Percentiles rank a stretch among this genome's conserved stretches.
These are phyloP conservation scores for Eutypella sp. DNA, from an alignment of 2,329 filamentous ascomycete genomes.

Conservation along the genomic window DNA sequence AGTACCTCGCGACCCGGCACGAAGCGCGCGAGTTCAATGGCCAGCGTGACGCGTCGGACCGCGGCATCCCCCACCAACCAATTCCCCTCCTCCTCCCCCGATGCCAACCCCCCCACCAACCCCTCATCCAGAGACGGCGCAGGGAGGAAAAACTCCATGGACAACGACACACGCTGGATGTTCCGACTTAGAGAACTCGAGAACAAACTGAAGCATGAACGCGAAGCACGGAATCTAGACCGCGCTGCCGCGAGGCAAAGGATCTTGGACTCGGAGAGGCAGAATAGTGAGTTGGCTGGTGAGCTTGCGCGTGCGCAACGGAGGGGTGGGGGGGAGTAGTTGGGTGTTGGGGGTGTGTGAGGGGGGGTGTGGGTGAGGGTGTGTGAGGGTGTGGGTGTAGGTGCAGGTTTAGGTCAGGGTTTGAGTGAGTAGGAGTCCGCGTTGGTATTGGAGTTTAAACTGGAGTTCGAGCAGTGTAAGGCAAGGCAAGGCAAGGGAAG, in stretches of 20 bases:
- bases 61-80: neutral
- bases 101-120: neutral
- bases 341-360: neutral
- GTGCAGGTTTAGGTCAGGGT: no score
- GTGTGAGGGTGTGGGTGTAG: no score
- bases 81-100: neutral
- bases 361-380: no score
- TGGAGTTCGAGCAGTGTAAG: no score
- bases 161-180: conserved; percentile 71
- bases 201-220: conserved; percentile 79
- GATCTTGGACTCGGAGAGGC: conserved; percentile 28
- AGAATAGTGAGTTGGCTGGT: conserved; percentile 26
- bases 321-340: conserved; percentile 20
- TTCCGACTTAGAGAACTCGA: conserved; percentile 83
- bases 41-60: conserved; percentile 21
- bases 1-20: conserved; percentile 4
- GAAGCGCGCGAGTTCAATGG: conserved; percentile 3
- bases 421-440: no score
- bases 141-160: conserved; percentile 14
- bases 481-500: no score
- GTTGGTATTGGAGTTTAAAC: no score
- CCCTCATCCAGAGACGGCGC: conserved; percentile 17
- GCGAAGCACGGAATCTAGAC: conserved; percentile 81
- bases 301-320: conserved; percentile 24
- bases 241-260: conserved; percentile 76